A percentile compares a stretch with the other conserved stretches of the same genome.
phyloP scores from a whole-genome alignment of 176 grass and related monocot genomes.

The Ensete ventricosum region DNA sequence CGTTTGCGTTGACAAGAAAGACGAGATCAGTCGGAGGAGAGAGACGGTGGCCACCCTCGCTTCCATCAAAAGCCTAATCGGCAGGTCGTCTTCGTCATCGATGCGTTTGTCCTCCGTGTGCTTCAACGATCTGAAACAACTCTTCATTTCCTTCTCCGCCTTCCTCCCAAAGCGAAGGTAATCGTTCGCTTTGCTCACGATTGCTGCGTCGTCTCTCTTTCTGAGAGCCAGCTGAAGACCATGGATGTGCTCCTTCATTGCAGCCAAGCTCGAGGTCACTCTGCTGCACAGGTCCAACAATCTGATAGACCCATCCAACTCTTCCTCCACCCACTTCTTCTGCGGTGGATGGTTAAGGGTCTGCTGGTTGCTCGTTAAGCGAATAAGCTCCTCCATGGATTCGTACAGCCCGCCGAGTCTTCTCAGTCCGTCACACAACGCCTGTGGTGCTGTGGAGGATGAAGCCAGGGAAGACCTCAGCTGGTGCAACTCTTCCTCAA shows the following conservation, averaged over 20 bases:
- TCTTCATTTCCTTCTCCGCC: slow-evolving; percentile 2
- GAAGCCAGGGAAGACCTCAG: slow-evolving; percentile 5
- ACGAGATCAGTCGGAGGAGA: slow-evolving; percentile 11
- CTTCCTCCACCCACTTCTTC: slow-evolving; percentile 22
- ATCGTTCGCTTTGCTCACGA: slow-evolving; percentile 3
- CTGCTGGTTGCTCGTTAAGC: slow-evolving; percentile 12
- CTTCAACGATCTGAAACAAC: background rate
- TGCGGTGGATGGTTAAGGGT: background rate
- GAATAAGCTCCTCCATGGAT: slow-evolving; percentile 8
- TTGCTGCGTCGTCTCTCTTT: slow-evolving; percentile 7
- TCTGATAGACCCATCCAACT: slow-evolving; percentile 13
- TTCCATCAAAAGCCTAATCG: slow-evolving; percentile 13
- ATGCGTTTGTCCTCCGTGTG: background rate
- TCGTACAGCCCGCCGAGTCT: slow-evolving; percentile 14
- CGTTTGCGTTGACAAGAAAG: background rate
- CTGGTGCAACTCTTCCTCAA: slow-evolving; percentile 1
- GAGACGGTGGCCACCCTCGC: slow-evolving; percentile 8
- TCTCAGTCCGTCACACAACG: slow-evolving; percentile 1
- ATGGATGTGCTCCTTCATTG: slow-evolving; percentile 21
- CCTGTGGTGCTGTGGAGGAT: slow-evolving; percentile 1
- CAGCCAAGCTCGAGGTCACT: slow-evolving; percentile 4
- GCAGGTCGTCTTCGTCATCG: background rate
- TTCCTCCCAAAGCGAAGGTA: slow-evolving; percentile 27
- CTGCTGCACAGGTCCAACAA: slow-evolving; percentile 19
- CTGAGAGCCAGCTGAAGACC: slow-evolving; percentile 10